These are phyloP conservation scores for Hymenoscyphus scutula DNA, from an alignment of 2,329 filamentous ascomycete species.

Conservation along the genomic window DNA sequence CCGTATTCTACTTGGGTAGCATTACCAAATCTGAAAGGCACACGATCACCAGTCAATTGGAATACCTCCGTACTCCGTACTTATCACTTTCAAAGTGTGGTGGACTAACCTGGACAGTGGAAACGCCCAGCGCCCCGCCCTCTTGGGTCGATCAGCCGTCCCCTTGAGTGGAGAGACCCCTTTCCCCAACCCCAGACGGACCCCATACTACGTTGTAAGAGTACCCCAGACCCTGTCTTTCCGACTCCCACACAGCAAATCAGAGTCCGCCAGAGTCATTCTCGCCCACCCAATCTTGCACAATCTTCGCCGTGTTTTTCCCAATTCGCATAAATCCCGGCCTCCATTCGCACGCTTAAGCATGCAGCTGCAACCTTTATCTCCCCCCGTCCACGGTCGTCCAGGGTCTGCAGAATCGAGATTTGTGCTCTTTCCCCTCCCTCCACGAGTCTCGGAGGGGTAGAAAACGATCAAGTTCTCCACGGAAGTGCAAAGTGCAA, in stretches of 20 bases:
- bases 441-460: neutral
- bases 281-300: neutral
- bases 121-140: neutral
- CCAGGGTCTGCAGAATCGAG: neutral
- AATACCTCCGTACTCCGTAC: too few species aligned
- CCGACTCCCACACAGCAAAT: constrained; percentile 11
- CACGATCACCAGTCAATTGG: too few species aligned
- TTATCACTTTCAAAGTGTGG: too few species aligned
- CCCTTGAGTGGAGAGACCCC: neutral
- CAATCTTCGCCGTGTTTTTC: neutral
- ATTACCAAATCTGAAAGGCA: too few species aligned
- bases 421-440: neutral
- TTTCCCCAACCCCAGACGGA: neutral
- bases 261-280: neutral
- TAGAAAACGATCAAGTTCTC: neutral
- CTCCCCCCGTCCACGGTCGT: too few species aligned
- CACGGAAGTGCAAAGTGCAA: neutral
- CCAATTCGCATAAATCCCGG: neutral
- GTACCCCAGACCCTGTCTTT: neutral
- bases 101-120: neutral
- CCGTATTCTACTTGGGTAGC: too few species aligned
- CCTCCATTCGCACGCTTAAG: neutral
- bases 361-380: neutral
- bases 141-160: constrained; percentile 6
- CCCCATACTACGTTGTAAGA: too few species aligned